A percentile compares a stretch with the other conserved stretches of the same genome.
These are phyloP conservation scores for Crithidia thermophila DNA, from an alignment of 208 protist species.

Conservation along the genomic window DNA sequence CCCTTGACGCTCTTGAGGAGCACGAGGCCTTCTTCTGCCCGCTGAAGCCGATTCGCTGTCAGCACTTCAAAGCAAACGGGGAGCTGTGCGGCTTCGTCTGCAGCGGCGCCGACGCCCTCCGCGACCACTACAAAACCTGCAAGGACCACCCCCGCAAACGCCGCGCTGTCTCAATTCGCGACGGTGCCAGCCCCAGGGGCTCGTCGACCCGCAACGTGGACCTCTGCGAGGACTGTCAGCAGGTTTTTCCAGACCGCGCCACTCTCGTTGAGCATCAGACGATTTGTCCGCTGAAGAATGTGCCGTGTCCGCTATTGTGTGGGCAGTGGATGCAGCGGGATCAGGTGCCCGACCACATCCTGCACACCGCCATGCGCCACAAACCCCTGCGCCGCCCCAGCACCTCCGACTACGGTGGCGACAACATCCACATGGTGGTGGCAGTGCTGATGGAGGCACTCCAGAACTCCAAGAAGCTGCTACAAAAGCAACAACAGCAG, in stretches of 20 bases:
- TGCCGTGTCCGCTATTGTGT: constrained; percentile 41
- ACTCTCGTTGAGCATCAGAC: constrained; percentile 21
- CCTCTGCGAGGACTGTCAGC: constrained; percentile 21
- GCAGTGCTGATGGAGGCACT: constrained; percentile 43
- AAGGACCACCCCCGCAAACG: constrained; percentile 23
- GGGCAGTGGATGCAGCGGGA: constrained; percentile 30
- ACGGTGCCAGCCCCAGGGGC: constrained; percentile 1
- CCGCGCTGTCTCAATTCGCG: constrained; percentile 8
- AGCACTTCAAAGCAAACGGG: constrained; percentile 17
- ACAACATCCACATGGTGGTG: constrained; percentile 38
- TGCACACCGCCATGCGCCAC: constrained; percentile 26
- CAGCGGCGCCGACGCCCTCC: constrained; percentile 13
- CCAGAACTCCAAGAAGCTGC: constrained; percentile 3
- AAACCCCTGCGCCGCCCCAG: constrained; percentile 25
- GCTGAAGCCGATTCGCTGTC: constrained; percentile 18
- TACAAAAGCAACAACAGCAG: constrained; percentile 5
- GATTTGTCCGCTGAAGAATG: constrained; percentile 24
- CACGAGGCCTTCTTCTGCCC: constrained; percentile 19
- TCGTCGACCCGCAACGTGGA: neutral
- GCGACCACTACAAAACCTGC: constrained; percentile 16
- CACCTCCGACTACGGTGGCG: constrained; percentile 20
- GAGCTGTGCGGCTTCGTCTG: constrained; percentile 15
- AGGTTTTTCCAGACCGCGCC: constrained; percentile 3
- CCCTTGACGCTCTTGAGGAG: constrained; percentile 12
- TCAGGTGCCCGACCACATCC: constrained; percentile 32